Percentiles rank a stretch among this genome's conserved stretches.
These are phyloP conservation scores for Dothistroma septosporum DNA, from an alignment of 2,329 filamentous ascomycete genomes.

Conservation along the genomic window DNA sequence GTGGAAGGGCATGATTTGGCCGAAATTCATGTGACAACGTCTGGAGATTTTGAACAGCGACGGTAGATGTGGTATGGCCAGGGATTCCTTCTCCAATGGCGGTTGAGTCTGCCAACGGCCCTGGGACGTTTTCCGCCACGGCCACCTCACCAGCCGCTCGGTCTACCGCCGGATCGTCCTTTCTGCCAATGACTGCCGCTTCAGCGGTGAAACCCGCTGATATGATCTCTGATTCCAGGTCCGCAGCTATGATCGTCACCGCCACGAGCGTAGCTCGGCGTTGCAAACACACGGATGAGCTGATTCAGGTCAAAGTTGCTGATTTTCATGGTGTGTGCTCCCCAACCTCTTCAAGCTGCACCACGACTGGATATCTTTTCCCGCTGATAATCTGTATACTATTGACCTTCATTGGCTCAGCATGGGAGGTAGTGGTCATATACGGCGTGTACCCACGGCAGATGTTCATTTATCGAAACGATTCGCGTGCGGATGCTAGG, in stretches of 20 bases:
- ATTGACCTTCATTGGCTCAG: slow-evolving; percentile 47
- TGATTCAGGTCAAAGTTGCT: slow-evolving; percentile 3
- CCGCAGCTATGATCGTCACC: neutral
- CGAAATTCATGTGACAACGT: neutral
- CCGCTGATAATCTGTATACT: slow-evolving; percentile 49
- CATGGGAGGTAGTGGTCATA: slow-evolving; percentile 42
- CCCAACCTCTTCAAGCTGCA: slow-evolving; percentile 44
- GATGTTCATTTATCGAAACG: slow-evolving; percentile 17
- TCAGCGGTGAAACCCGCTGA: neutral
- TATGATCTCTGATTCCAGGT: neutral
- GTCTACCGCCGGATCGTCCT: neutral
- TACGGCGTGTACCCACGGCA: slow-evolving; percentile 19
- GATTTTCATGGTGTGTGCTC: slow-evolving; percentile 22
- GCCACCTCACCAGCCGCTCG: neutral
- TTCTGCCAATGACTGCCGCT: neutral
- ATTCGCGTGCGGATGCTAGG: slow-evolving; percentile 11
- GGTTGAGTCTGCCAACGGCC: neutral
- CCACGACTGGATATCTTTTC: slow-evolving; percentile 51
- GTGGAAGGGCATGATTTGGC: neutral
- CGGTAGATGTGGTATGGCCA: neutral
- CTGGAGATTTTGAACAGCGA: neutral
- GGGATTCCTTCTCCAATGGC: neutral
- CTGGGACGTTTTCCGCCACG: neutral
- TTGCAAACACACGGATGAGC: slow-evolving; percentile 6
- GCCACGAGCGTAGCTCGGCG: neutral